Base-by-base conservation (phyloP, 192 early-diverging fungal genomes). In the Lunasporangiospora selenospora region DNA sequence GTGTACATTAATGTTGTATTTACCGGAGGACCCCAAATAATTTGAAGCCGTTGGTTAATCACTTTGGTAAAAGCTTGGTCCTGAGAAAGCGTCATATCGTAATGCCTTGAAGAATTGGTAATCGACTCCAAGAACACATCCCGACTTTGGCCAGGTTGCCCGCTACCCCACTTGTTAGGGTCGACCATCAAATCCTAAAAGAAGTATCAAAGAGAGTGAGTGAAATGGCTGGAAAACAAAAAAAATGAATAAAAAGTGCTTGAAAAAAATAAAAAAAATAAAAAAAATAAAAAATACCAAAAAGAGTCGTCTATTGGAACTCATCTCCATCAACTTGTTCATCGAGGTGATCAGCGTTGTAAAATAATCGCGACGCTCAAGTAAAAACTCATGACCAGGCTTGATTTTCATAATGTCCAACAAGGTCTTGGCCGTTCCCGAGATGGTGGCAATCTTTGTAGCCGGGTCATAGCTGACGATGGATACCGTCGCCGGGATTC, bases 11-110 rank as follows among this genome's bases (percentile, higher is more conserved):
- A 5, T 16, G 24, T 12, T 11, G 36, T 26, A 47, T 62, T 50
- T 79, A 82, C 80, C 1, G 80, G 80, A 39, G 80, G 80, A 24
- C 77, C 80, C 80, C 80, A 82, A 15, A 82, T 76, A 40, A 82
- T 67, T 40, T 82, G 77, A 23, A 82, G 30, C 0, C 67, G 65
- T n/a, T 65, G 63, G 8, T 32, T 59, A 18, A 81, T 67, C 13
- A 75, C 62, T 40, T 49, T 52, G 0, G 62, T 48, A 21, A 78
- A 76, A 1, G 78, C 75, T 12, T 76, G 58, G 23, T 77, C 69
- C 48, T 82, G 80, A 1, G 80, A 79, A 12, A 63, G 50, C 9
- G 80, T 79, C 67, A 82, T 79, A 19, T 65, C 69, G 48, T 79
- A 82, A 12, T 51, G 47, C 29, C 76, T 55, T 3, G 56, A 34